phyloP scores from a whole-genome alignment of 2,329 filamentous ascomycete genomes.

The Ciborinia camelliae region DNA sequence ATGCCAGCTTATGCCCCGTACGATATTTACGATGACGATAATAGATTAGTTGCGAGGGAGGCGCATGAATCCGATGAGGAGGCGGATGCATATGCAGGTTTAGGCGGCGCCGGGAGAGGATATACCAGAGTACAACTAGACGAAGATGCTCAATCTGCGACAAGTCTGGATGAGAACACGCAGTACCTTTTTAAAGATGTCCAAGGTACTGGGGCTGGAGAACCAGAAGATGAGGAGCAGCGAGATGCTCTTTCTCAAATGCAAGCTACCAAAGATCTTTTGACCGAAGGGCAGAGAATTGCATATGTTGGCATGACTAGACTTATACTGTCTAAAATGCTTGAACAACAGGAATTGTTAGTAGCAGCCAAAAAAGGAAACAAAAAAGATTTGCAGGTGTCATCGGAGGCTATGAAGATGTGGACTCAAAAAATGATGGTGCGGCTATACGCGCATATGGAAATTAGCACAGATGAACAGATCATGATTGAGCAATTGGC shows the following conservation, averaged over 20 bases:
- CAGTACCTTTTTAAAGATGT: conserved; percentile 87
- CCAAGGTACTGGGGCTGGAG: conserved; percentile 55
- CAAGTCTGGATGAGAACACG: conserved; percentile 96
- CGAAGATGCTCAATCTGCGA: conserved; percentile 89
- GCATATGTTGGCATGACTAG: conserved; percentile 92
- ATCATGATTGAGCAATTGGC: conserved; percentile 98
- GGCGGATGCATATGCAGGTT: conserved; percentile 66
- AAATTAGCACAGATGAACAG: conserved; percentile 86
- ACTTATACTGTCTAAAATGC: conserved; percentile 75
- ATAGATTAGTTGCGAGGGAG: conserved; percentile 80
- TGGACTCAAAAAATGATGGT: conserved; percentile 99
- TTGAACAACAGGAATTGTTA: conserved; percentile 61
- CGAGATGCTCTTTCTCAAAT: conserved; percentile 86
- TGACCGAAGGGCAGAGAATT: conserved; percentile 93
- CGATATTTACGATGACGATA: conserved; percentile 94
- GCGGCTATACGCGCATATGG: conserved; percentile 91
- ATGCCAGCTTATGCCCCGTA: conserved; percentile 94
- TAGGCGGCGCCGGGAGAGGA: conserved; percentile 88
- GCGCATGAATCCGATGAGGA: conserved; percentile 66
- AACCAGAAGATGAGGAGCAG: conserved; percentile 71
- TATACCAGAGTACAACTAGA: conserved; percentile 95
- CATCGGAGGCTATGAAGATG: conserved; percentile 80
- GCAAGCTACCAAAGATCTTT: conserved; percentile 89
- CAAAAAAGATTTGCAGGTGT: conserved; percentile 68
- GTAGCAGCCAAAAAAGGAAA: conserved; percentile 53